phyloP scores from a whole-genome alignment of 2,329 filamentous ascomycete species.

The Fusarium guadeloupense region DNA sequence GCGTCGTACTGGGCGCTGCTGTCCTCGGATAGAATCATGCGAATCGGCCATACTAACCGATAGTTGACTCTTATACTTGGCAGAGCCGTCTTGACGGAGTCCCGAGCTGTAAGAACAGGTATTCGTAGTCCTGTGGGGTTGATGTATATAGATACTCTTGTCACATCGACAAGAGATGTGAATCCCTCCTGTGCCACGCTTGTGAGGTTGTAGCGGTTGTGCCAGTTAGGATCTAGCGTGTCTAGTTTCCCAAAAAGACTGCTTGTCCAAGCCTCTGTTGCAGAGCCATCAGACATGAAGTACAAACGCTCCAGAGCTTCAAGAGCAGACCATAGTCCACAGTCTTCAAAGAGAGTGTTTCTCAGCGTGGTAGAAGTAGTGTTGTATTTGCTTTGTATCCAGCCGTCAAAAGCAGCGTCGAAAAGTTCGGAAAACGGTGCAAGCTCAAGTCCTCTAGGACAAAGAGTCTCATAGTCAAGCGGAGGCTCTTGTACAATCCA shows the following conservation, averaged over 20 bases:
- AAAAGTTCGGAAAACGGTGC: slow-evolving; percentile 81
- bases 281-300: slow-evolving; percentile 77
- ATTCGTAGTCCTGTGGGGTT: slow-evolving; percentile 52
- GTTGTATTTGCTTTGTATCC: slow-evolving; percentile 79
- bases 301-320: slow-evolving; percentile 77
- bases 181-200: slow-evolving; percentile 81
- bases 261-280: slow-evolving; percentile 71
- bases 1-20: slow-evolving; percentile 74
- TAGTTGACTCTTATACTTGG: slow-evolving; percentile 73
- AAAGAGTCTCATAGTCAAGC: slow-evolving; percentile 68
- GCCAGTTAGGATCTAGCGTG: slow-evolving; percentile 69
- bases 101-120: slow-evolving; percentile 58
- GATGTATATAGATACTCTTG: slow-evolving; percentile 69
- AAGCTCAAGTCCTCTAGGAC: slow-evolving; percentile 57
- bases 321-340: slow-evolving; percentile 72
- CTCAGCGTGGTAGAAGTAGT: slow-evolving; percentile 74
- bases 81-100: slow-evolving; percentile 67
- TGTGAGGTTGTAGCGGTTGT: slow-evolving; percentile 82
- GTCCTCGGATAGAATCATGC: slow-evolving; percentile 76
- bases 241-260: slow-evolving; percentile 82
- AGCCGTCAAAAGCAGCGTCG: slow-evolving; percentile 73
- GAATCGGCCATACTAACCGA: slow-evolving; percentile 70
- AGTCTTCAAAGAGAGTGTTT: slow-evolving; percentile 72
- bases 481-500: slow-evolving; percentile 51
- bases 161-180: slow-evolving; percentile 63